A percentile compares a stretch with the other conserved stretches of the same genome.
Evolutionary conservation across 306 rosid species (phyloP).

Genomic region (Elaeagnus macrophylla): DNA sequence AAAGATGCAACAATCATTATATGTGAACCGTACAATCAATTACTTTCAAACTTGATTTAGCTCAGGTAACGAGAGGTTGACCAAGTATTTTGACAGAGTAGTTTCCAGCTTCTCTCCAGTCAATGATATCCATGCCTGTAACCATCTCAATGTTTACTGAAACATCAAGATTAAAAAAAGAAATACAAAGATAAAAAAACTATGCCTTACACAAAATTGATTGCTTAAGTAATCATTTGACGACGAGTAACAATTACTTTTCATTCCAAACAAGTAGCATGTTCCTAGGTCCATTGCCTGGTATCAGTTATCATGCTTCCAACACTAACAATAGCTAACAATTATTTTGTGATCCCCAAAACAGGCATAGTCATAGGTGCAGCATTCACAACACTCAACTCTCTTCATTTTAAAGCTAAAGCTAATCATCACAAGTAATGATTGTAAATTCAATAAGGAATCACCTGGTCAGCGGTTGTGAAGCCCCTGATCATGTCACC

Average conservation of each 20-base stretch:
- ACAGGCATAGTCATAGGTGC: background rate
- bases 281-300: background rate
- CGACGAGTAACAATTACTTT: background rate
- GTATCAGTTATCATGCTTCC: background rate
- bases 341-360: background rate
- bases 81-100: constrained; percentile 40
- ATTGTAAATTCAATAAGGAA: constrained; percentile 4
- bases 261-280: background rate
- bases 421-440: background rate
- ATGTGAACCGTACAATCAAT: background rate
- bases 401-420: background rate
- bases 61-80: constrained; percentile 18
- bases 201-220: constrained; percentile 5
- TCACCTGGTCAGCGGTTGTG: constrained; percentile 76
- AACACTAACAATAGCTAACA: background rate
- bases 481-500: constrained; percentile 91
- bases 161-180: background rate
- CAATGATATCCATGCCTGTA: constrained; percentile 47
- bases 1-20: background rate
- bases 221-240: constrained; percentile 6
- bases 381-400: background rate
- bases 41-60: constrained; percentile 36
- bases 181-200: background rate
- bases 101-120: constrained; percentile 68
- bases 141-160: constrained; percentile 6